These are phyloP conservation scores for Logfia minima DNA, from an alignment of 129 eudicot genomes.

Conservation along the genomic window DNA sequence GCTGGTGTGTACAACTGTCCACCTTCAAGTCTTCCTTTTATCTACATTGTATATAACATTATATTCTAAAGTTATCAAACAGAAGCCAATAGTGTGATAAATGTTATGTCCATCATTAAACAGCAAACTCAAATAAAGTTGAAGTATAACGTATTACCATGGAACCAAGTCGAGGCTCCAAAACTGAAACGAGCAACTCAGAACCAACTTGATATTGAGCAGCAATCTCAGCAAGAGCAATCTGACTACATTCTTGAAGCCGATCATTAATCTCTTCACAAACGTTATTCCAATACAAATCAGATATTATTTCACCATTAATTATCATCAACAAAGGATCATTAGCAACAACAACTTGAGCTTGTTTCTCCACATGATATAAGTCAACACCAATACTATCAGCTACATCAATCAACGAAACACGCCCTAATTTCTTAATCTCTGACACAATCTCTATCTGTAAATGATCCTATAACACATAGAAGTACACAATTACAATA, in stretches of 20 bases:
- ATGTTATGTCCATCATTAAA: not conserved
- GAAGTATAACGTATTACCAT: constrained; percentile 45
- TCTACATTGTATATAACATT: constrained; percentile 41
- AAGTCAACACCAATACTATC: constrained; percentile 84
- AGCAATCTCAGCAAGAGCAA: constrained; percentile 91
- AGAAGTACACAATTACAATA: not conserved
- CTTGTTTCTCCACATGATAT: constrained; percentile 93
- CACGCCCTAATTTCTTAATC: constrained; percentile 77
- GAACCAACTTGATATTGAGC: constrained; percentile 92
- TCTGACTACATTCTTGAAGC: constrained; percentile 95
- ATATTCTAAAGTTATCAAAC: not conserved
- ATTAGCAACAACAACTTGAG: constrained; percentile 57
- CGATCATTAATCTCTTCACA: constrained; percentile 90
- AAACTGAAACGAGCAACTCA: constrained; percentile 59
- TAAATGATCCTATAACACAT: constrained; percentile 62
- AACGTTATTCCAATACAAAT: constrained; percentile 76
- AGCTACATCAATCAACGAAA: constrained; percentile 81
- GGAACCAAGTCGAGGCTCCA: constrained; percentile 87
- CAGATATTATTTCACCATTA: constrained; percentile 84
- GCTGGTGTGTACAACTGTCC: constrained; percentile 98
- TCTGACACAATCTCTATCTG: constrained; percentile 67
- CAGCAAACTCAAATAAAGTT: not conserved
- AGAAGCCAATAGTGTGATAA: not conserved
- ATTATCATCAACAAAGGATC: constrained; percentile 68
- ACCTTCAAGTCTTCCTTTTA: constrained; percentile 97